Percentiles rank a stretch among this genome's conserved stretches.
These are phyloP conservation scores for Fagus sylvatica DNA, from an alignment of 306 rosid species.

Conservation along the genomic window DNA sequence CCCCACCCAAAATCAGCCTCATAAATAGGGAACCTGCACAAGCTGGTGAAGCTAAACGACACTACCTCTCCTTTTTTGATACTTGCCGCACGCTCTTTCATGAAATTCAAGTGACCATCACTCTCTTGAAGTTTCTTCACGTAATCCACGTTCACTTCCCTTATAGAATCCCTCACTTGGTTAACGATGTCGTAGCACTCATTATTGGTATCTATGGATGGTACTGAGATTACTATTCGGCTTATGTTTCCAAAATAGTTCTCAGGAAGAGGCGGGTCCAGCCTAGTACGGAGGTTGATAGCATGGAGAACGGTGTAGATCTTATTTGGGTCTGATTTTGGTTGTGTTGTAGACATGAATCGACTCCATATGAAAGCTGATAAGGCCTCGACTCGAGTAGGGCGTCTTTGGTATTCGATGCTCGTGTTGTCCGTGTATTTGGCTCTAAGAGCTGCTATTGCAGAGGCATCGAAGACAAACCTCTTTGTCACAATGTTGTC, in stretches of 20 bases:
- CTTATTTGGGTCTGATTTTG: not conserved
- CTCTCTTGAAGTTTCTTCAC: slow-evolving; percentile 3
- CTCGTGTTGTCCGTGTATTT: not conserved
- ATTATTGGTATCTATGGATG: not conserved
- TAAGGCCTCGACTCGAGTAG: slow-evolving; percentile 7
- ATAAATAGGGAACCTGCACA: slow-evolving; percentile 18
- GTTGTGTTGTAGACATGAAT: not conserved
- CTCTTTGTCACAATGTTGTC: slow-evolving; percentile 26
- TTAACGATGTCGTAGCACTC: slow-evolving; percentile 1
- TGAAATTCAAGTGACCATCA: not conserved
- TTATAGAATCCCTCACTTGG: slow-evolving; percentile 3
- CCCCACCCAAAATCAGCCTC: slow-evolving; percentile 52
- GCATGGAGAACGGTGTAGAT: slow-evolving; percentile 13
- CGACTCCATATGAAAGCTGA: slow-evolving; percentile 25
- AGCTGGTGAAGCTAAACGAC: slow-evolving; percentile 14
- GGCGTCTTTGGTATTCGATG: not conserved
- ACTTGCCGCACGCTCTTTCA: not conserved
- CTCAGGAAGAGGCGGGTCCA: slow-evolving; percentile 9
- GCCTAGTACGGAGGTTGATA: slow-evolving; percentile 16
- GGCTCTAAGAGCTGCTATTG: slow-evolving; percentile 12
- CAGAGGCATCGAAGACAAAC: slow-evolving; percentile 24
- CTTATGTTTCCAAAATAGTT: slow-evolving; percentile 10
- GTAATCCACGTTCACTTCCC: not conserved
- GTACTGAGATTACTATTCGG: not conserved
- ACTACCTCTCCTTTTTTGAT: not conserved